Evolutionary conservation across 2,329 filamentous ascomycete species (phyloP).

Genomic region (Aspergillus terreus): DNA sequence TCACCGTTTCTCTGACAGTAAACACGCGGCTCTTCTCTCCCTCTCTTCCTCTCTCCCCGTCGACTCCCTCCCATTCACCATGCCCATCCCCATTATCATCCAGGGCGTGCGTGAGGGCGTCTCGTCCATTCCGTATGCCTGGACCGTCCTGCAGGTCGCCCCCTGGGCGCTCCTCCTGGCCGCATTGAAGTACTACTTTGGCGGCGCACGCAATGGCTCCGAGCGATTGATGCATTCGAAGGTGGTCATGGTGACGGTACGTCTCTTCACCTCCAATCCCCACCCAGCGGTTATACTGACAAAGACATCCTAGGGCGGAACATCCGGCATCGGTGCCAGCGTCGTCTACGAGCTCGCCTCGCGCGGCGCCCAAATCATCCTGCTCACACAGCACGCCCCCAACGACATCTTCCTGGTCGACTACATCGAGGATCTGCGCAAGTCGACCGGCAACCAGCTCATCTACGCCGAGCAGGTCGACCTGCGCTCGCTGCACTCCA

Average conservation of each 20-base stretch:
- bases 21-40: background rate
- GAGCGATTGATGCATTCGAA: slow-evolving; percentile 90
- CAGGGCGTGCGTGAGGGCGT: slow-evolving; percentile 54
- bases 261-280: slow-evolving; percentile 9
- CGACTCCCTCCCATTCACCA: slow-evolving; percentile 26
- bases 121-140: slow-evolving; percentile 51
- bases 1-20: background rate
- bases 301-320: slow-evolving; percentile 63
- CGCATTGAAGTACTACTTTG: slow-evolving; percentile 70
- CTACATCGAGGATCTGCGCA: slow-evolving; percentile 83
- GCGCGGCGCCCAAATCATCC: slow-evolving; percentile 83
- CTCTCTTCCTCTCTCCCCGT: background rate
- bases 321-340: slow-evolving; percentile 82
- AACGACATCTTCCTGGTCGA: slow-evolving; percentile 87
- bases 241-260: slow-evolving; percentile 84
- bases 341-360: slow-evolving; percentile 70
- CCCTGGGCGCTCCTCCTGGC: slow-evolving; percentile 52
- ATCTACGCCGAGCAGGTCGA: slow-evolving; percentile 97
- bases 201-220: slow-evolving; percentile 68
- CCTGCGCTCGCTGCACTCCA: slow-evolving; percentile 79
- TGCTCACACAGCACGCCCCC: slow-evolving; percentile 78
- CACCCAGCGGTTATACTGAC: slow-evolving; percentile 11
- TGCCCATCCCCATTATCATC: slow-evolving; percentile 60
- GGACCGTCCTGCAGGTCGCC: slow-evolving; percentile 50
- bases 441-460: slow-evolving; percentile 72